phyloP scores from a whole-genome alignment of 768 basidiomycete genomes.

The Tephrocybe sp. region DNA sequence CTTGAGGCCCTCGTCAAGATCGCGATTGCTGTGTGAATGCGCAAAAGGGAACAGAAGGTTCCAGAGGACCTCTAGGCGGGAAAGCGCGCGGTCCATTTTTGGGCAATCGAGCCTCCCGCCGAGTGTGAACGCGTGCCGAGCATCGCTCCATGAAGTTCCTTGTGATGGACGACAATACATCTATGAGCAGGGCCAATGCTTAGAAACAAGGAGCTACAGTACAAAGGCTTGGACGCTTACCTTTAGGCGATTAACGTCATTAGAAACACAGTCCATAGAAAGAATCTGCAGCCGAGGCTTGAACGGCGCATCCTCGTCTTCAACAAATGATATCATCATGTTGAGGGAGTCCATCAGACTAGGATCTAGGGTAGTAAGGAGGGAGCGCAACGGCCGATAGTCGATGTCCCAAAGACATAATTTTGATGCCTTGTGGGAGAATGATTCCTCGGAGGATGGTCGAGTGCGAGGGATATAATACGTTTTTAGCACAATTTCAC shows the following conservation, averaged over 20 bases:
- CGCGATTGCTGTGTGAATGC: conserved; percentile 18
- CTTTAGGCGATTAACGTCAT: conserved; percentile 26
- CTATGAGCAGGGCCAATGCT: conserved; percentile 11
- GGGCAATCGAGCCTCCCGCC: conserved; percentile 23
- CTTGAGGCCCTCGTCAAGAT: conserved; percentile 17
- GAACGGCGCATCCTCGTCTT: conserved; percentile 16
- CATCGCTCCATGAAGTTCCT: conserved; percentile 27
- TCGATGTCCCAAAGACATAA: conserved; percentile 22
- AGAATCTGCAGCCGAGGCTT: conserved; percentile 27
- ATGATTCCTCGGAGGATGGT: neutral
- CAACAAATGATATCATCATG: conserved; percentile 24
- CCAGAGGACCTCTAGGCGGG: conserved; percentile 25
- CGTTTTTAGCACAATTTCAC: conserved; percentile 25
- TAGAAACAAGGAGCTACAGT: neutral
- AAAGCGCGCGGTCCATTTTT: conserved; percentile 19
- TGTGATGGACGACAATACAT: conserved; percentile 26
- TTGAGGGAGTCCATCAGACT: conserved; percentile 22
- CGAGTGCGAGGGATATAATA: conserved; percentile 26
- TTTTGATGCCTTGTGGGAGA: conserved; percentile 7
- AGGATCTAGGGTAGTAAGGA: conserved; percentile 23
- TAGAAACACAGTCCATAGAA: conserved; percentile 26
- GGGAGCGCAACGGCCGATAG: conserved; percentile 19
- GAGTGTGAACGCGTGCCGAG: conserved; percentile 23
- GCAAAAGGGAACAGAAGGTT: conserved; percentile 28
- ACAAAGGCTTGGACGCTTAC: conserved; percentile 6